Base-by-base conservation (phyloP, 2,329 filamentous ascomycete species). In the Pyrenophora tritici-repentis region DNA sequence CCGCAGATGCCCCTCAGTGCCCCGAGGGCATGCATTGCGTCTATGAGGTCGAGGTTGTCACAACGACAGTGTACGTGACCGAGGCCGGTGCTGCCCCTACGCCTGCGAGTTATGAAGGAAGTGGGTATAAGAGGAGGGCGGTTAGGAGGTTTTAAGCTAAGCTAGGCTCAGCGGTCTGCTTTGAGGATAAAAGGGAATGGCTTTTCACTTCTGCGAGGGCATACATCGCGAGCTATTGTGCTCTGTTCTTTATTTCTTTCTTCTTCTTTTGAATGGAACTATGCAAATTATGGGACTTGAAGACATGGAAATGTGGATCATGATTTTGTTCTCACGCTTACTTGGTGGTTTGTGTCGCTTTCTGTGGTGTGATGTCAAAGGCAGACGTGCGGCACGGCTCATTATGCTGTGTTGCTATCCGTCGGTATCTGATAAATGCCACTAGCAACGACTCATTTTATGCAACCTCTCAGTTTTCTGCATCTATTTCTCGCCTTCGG, bases 61-160 rank as follows among this genome's bases (percentile, higher is more conserved):
- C 67, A 1, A 48, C 67, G 58, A 61, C 62, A 6, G 56, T 63
- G 34, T 68, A 66, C 10, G 58, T 63, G 1, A 71, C 68, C 47
- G 59, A 29, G 8, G 9, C 26, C 7, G 9, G 9, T 29, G 9
- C 9, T 29, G 26, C 26, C 2, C 7, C 26, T 29, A 55, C 58
- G 14, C 40, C 42, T n/a, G 22, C 26, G 12, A 9, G 34, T 42
- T 6, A 29, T 3, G 9, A 3, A 9, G 26, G 9, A 29, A 53
- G 56, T 9, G 38, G 46, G 18, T 58, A 59, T 47, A 55, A 45
- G 42, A 62, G 53, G 58, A 42, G 55, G 29, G 46, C 20, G 31
- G 18, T 12, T 17, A 34, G 44, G 33, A 42, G 47, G 24, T 18
- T 43, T 18, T 50, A 51, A 26, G 36, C 26, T 35, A 53, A 58